These are phyloP conservation scores for Arabis alpina DNA, from an alignment of 345 rosid genomes.

Conservation along the genomic window DNA sequence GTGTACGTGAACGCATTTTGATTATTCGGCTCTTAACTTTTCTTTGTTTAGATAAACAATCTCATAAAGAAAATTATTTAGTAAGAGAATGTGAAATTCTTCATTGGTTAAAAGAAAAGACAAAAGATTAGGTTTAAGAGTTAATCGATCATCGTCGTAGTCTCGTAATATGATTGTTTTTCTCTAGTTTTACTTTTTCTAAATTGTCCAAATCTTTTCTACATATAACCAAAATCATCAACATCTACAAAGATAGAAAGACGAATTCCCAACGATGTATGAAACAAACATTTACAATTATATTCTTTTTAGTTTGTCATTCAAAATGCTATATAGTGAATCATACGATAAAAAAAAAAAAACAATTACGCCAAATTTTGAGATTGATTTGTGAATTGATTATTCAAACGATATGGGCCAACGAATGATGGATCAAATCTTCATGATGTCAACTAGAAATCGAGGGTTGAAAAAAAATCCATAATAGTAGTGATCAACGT, in stretches of 20 bases:
- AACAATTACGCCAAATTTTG: slow-evolving; percentile 18
- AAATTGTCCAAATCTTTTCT: not conserved
- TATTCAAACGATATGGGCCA: slow-evolving; percentile 40
- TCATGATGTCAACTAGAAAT: slow-evolving; percentile 44
- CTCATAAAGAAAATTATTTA: too few species aligned
- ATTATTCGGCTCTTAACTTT: too few species aligned
- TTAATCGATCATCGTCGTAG: not conserved
- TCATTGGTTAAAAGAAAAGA: too few species aligned
- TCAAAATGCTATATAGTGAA: too few species aligned
- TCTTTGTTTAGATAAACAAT: too few species aligned
- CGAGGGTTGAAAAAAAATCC: slow-evolving; percentile 31
- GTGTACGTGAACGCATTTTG: too few species aligned
- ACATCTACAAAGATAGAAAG: not conserved
- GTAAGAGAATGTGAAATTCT: too few species aligned
- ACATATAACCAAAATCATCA: not conserved
- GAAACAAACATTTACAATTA: not conserved
- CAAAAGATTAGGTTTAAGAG: not conserved
- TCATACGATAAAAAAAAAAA: too few species aligned
- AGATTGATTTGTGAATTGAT: slow-evolving; percentile 39
- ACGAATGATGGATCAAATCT: slow-evolving; percentile 46
- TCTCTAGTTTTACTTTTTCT: not conserved
- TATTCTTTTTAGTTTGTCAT: too few species aligned
- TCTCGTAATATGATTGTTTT: not conserved
- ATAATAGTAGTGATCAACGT: slow-evolving; percentile 34
- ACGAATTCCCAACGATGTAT: not conserved